Evolutionary conservation across 306 rosid species (phyloP), one percentile per base, ranked within the genome.

Genomic region (Gillenia trifoliata): DNA sequence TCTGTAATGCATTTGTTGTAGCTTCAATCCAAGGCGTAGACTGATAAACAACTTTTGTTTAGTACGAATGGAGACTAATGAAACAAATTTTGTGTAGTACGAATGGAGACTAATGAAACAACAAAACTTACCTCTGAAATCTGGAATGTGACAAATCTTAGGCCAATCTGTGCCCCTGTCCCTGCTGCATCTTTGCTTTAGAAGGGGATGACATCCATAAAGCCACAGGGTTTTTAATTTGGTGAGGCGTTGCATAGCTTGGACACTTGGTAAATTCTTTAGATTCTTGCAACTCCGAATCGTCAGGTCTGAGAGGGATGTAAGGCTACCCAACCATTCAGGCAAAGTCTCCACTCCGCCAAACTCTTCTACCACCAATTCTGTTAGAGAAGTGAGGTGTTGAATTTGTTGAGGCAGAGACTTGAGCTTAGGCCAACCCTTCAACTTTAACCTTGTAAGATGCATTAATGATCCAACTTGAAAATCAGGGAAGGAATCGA

Each of bases 371-470:
- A 50, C 0, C 0, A 0, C 0, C 23, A 50, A 50, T 0, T 0
- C 0, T 52, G 9, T 20, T 52, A 52, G 59, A n/a, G 11, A 52
- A n/a, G 23, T 52, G 22, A 52, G 25, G 25, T 52, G 59, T 52
- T 20, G 59, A 20, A 54, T 20, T n/a, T 54, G 59, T 54, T 19
- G 59, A 19, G 59, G 59, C 59, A 54, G 26, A 54, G 25, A 19
- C 11, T 54, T 54, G 59, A 54, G 59, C 26, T 54, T 54, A 20
- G 59, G 59, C 26, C 59, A 54, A 19, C 59, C 59, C 0, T 0
- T 0, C 59, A 54, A 20, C 0, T 0, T 0, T 20, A 19, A 20
- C 0, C 0, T 0, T 20, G 1, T n/a, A n/a, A n/a, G n/a, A n/a
- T n/a, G n/a, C 50, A 15, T 4, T 45, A 15, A 45, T 52, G 59